Evolutionary conservation across 371 early-diverging fungal species (phyloP).

Genomic region (Mucor lusitanicus): DNA sequence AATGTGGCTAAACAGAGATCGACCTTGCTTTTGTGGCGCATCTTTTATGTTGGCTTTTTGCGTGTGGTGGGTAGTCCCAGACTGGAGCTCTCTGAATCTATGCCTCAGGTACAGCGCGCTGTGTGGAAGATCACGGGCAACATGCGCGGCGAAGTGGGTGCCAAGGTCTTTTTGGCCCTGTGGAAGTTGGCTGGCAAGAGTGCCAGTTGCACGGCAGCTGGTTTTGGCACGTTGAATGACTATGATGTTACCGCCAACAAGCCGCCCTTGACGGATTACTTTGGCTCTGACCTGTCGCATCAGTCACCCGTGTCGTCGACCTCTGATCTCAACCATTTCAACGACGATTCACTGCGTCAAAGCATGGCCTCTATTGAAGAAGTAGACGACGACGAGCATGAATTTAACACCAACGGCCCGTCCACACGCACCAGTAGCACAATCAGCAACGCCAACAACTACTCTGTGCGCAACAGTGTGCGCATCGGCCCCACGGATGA

Average conservation of each 20-base stretch:
- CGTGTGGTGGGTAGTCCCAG: slow-evolving; percentile 60
- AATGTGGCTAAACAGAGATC: slow-evolving; percentile 5
- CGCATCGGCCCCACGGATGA: slow-evolving; percentile 29
- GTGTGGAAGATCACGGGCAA: slow-evolving; percentile 66
- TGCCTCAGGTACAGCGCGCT: slow-evolving; percentile 61
- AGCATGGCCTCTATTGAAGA: slow-evolving; percentile 25
- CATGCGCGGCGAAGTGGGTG: slow-evolving; percentile 61
- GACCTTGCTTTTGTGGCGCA: slow-evolving; percentile 49
- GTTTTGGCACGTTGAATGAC: not conserved
- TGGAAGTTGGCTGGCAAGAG: slow-evolving; percentile 54
- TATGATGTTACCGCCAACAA: not conserved
- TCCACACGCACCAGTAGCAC: not conserved
- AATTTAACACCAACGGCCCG: not conserved
- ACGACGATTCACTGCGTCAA: slow-evolving; percentile 13
- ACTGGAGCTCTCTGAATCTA: slow-evolving; percentile 58
- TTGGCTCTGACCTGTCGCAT: not conserved
- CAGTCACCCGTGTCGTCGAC: slow-evolving; percentile 4
- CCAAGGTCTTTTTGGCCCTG: slow-evolving; percentile 49
- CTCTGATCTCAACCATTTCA: not conserved
- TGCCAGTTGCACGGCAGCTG: not conserved
- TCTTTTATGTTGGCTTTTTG: slow-evolving; percentile 58
- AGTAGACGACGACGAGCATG: slow-evolving; percentile 13
- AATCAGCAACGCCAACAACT: not conserved
- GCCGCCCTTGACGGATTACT: slow-evolving; percentile 7
- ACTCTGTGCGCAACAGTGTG: slow-evolving; percentile 14